Evolutionary conservation across 371 early-diverging fungal genomes (phyloP).

Genomic region (Apophysomyces variabilis): DNA sequence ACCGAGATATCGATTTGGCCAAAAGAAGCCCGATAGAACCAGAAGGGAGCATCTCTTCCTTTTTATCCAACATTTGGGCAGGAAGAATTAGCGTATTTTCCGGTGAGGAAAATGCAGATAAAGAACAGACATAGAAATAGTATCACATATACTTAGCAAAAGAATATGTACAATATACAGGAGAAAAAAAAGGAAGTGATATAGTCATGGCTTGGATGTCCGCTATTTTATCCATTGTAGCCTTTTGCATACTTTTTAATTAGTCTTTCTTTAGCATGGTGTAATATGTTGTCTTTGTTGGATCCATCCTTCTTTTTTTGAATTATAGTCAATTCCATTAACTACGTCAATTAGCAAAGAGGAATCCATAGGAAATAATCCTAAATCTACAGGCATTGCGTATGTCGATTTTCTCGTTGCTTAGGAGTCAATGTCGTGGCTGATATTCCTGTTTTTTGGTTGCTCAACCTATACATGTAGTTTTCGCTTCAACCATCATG

Average conservation of each 20-base stretch:
- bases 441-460: too few species aligned
- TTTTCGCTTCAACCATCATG: too few species aligned
- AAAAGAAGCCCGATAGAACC: constrained; percentile 16
- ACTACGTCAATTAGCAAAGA: not conserved
- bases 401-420: too few species aligned
- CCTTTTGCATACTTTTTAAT: too few species aligned
- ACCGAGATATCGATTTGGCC: constrained; percentile 66
- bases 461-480: too few species aligned
- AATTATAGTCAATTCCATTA: not conserved
- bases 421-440: too few species aligned
- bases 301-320: not conserved
- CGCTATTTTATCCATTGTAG: too few species aligned
- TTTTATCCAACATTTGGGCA: not conserved
- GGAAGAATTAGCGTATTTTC: not conserved
- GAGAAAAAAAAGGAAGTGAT: not conserved
- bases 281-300: too few species aligned
- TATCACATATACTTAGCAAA: not conserved
- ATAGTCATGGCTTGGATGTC: not conserved
- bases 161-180: not conserved
- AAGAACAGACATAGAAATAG: not conserved
- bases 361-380: too few species aligned
- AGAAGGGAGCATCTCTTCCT: not conserved
- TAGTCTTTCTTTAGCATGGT: too few species aligned
- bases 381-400: too few species aligned
- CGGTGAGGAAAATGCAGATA: not conserved